Conservation (phyloP, 257 asterid species). For the Solanum etuberosum region DNA sequence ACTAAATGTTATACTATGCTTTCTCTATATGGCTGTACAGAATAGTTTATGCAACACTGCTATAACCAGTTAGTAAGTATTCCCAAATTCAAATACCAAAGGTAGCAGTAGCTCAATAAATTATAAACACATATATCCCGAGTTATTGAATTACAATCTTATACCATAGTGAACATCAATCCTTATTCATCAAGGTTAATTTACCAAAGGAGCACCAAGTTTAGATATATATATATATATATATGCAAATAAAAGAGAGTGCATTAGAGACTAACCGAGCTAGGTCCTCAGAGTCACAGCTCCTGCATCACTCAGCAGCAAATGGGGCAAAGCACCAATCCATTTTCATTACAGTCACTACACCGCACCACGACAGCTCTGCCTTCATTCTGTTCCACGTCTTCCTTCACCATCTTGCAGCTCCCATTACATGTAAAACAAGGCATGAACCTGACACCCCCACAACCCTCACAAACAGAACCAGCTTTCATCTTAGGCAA, state of each 20-base stretch:
- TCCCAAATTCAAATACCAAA: background rate
- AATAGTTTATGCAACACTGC: background rate
- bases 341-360: conserved; percentile 70
- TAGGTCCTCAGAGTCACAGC: background rate
- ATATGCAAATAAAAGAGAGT: background rate
- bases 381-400: conserved; percentile 4
- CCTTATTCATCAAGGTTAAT: background rate
- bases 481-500: conserved; percentile 45
- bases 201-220: background rate
- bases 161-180: too few species aligned
- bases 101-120: background rate
- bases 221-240: background rate
- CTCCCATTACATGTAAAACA: conserved; percentile 74
- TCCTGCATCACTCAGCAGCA: conserved; percentile 31
- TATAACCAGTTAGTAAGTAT: background rate
- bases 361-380: conserved; percentile 38
- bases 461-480: conserved; percentile 66
- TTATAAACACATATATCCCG: too few species aligned
- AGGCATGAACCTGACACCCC: conserved; percentile 71
- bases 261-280: background rate
- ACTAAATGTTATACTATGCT: background rate
- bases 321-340: conserved; percentile 63
- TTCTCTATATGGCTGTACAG: background rate
- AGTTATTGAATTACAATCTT: too few species aligned
- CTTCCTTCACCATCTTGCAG: conserved; percentile 37